A percentile compares a stretch with the other conserved stretches of the same genome.
Evolutionary conservation across 192 early-diverging fungal species (phyloP).

Genomic region (Backusella morwellensis): DNA sequence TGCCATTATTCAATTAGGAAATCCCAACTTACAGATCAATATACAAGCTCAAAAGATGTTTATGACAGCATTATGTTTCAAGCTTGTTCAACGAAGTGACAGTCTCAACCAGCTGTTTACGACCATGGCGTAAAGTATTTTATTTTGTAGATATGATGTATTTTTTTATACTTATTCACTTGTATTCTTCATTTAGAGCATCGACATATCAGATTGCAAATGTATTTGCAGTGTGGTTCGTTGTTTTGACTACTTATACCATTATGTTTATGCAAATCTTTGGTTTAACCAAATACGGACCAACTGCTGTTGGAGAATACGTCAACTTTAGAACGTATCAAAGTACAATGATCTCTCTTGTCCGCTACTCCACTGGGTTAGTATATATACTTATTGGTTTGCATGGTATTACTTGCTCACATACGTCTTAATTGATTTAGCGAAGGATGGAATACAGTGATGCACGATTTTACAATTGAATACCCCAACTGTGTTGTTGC

Average conservation of each 20-base stretch:
- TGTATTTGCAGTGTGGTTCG: constrained; percentile 58
- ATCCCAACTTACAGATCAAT: constrained; percentile 29
- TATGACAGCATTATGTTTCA: constrained; percentile 52
- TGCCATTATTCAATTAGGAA: constrained; percentile 24
- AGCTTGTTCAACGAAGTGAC: constrained; percentile 56
- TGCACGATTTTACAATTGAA: constrained; percentile 60
- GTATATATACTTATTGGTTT: background rate
- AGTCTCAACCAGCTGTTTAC: constrained; percentile 59
- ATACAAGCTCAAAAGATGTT: constrained; percentile 57
- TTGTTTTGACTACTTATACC: constrained; percentile 51
- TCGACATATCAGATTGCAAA: constrained; percentile 45
- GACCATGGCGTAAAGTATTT: constrained; percentile 50
- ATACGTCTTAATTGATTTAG: constrained; percentile 25
- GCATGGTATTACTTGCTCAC: background rate
- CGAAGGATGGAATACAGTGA: constrained; percentile 61
- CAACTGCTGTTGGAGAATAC: constrained; percentile 38
- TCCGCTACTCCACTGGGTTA: constrained; percentile 56
- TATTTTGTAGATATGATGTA: background rate
- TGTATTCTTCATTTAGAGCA: constrained; percentile 14
- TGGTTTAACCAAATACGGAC: constrained; percentile 55
- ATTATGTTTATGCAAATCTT: constrained; percentile 66
- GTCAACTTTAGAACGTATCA: constrained; percentile 52
- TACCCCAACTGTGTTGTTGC: constrained; percentile 48
- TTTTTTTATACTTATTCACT: background rate
- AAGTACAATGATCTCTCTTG: constrained; percentile 44